Evolutionary conservation across 352 stramenopile species (phyloP), one percentile per base, ranked within the genome.

Genomic region (Globisporangium ultimum): DNA sequence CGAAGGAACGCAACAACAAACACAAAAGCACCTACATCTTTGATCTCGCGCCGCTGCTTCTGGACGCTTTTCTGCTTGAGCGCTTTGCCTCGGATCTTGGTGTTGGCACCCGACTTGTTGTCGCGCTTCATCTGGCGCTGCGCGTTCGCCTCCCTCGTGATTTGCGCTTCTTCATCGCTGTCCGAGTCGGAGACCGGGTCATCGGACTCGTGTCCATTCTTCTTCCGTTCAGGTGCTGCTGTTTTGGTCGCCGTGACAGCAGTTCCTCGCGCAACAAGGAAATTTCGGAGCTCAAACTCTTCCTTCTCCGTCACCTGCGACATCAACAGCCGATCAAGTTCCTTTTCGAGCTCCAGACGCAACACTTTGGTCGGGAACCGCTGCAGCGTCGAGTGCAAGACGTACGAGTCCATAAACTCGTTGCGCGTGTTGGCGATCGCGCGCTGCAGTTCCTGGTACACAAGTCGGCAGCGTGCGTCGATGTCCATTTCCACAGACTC

Each of bases 371-470:
- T 96, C 2, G 88, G 84, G 58, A 97, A 98, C 8, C 87, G 81
- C 74, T 98, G 93, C 15, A 88, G 58, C 18, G 87, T 90, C 52
- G 80, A 89, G 63, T 98, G 92, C 1, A 98, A 70, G 15, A 96
- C 80, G 18, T 68, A 70, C 24, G 88, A 97, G 56, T 97, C 88
- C 76, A 98, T 97, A 46, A 84, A 95, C 49, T 91, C 78, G 56
- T 94, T 94, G 11, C 72, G 68, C 17, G 76, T 87, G 58, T 91
- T 97, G 2, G 74, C 75, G 22, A 93, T 86, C 18, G 89, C 92
- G 14, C 89, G 76, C 55, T 98, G 89, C 11, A 98, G 81, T 53
- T 98, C 93, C 10, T 80, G 70, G 45, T 96, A 91, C 15, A 98
- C 77, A n/a, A 91, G 54, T 0, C 91, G 74, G 49, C 88, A 97